Evolutionary conservation across 768 basidiomycete species (phyloP).

Genomic region (Amanita phalloides): DNA sequence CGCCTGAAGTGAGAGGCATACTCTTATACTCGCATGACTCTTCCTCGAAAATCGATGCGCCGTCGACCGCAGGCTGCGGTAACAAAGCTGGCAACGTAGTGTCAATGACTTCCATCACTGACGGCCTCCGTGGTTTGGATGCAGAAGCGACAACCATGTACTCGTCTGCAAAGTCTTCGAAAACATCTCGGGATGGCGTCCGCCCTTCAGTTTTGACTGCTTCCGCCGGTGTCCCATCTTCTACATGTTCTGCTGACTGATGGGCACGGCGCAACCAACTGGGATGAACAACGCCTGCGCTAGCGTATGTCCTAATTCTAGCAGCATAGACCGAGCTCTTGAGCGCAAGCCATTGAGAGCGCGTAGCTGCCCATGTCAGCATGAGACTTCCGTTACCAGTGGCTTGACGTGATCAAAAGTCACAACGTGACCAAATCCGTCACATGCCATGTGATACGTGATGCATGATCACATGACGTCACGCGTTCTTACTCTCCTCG

Average conservation of each 20-base stretch:
- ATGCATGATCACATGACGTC: conserved; percentile 9
- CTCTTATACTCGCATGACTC: conserved; percentile 15
- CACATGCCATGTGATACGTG: not conserved
- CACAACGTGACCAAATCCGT: not conserved
- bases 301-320: not conserved
- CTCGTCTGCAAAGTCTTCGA: conserved; percentile 22
- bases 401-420: no score
- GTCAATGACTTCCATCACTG: conserved; percentile 18
- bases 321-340: conserved; percentile 6
- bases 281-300: not conserved
- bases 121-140: conserved; percentile 9
- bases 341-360: conserved; percentile 15
- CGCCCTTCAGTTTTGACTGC: not conserved
- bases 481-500: conserved; percentile 10
- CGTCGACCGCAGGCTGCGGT: conserved; percentile 14
- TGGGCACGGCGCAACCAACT: not conserved
- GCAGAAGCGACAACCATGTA: conserved; percentile 12
- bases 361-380: conserved; percentile 19
- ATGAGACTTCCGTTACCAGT: no score
- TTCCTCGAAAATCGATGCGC: conserved; percentile 24
- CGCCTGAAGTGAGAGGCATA: conserved; percentile 4
- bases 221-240: not conserved
- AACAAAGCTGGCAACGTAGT: conserved; percentile 18
- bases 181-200: conserved; percentile 8
- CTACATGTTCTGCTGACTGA: not conserved